phyloP scores from a whole-genome alignment of 192 early-diverging fungal species.

The Gonapodya sp. region DNA sequence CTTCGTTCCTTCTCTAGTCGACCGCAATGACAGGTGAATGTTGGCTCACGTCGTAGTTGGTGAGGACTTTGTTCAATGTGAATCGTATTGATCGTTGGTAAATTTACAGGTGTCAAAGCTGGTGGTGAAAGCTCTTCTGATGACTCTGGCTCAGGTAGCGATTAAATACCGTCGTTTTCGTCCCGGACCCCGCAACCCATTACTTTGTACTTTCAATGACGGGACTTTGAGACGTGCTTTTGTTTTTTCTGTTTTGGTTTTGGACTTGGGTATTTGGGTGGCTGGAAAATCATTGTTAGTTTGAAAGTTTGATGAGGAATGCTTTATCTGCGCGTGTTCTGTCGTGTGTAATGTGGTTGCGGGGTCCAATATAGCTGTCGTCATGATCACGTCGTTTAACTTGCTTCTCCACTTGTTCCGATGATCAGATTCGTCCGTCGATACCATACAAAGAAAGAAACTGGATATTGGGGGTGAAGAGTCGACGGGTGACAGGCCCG shows the following conservation, averaged over 20 bases:
- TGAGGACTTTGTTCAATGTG: too few relatives aligned
- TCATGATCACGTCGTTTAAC: neutral
- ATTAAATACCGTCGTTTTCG: neutral
- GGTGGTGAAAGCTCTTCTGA: neutral
- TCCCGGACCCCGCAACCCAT: conserved; percentile 1
- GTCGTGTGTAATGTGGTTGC: neutral
- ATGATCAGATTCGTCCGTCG: neutral
- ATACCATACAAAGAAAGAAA: neutral
- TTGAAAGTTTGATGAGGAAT: neutral
- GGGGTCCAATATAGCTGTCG: neutral
- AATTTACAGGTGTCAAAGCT: neutral
- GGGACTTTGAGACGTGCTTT: too few relatives aligned
- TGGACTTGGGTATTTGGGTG: neutral
- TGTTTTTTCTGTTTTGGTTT: too few relatives aligned
- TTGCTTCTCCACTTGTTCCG: neutral
- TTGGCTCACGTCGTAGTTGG: too few relatives aligned
- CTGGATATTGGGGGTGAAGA: too few relatives aligned
- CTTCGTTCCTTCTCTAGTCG: neutral
- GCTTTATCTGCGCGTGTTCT: neutral
- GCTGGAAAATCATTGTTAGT: too few relatives aligned
- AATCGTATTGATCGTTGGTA: too few relatives aligned
- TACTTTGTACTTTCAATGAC: neutral
- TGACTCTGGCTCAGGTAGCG: neutral
- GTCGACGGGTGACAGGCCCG: too few relatives aligned
- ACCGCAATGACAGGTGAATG: neutral